Evolutionary conservation across 1,139 yeast genomes (phyloP).

Genomic region (Scheffersomyces quercinus): DNA sequence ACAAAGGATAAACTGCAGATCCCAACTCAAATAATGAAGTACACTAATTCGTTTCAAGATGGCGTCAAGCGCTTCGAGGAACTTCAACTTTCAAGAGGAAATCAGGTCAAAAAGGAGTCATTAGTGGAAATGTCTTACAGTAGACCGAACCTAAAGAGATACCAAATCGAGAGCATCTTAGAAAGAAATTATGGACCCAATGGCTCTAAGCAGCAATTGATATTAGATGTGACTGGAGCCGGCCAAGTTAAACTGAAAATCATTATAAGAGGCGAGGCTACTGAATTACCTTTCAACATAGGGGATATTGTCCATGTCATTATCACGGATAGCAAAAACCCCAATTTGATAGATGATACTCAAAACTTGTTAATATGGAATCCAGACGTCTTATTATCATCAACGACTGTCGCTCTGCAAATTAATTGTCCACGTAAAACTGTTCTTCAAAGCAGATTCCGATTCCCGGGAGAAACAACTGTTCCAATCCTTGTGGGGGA

Average conservation of each 20-base stretch:
- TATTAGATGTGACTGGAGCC: constrained; percentile 47
- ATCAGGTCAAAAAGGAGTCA: background rate
- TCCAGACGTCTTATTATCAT: constrained; percentile 81
- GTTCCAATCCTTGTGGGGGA: constrained; percentile 72
- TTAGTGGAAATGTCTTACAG: background rate
- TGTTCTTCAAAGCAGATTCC: constrained; percentile 56
- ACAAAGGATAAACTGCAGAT: background rate
- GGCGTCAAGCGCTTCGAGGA: constrained; percentile 27
- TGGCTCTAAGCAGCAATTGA: constrained; percentile 39
- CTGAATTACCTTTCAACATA: constrained; percentile 37
- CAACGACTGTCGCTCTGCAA: constrained; percentile 80
- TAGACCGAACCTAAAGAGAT: constrained; percentile 51
- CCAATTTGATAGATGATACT: constrained; percentile 53
- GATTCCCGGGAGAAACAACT: constrained; percentile 56
- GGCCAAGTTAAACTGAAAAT: constrained; percentile 36
- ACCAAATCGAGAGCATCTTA: constrained; percentile 42
- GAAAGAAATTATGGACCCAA: constrained; percentile 26
- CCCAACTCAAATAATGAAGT: constrained; percentile 14
- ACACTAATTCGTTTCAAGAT: constrained; percentile 27
- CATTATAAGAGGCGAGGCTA: constrained; percentile 51
- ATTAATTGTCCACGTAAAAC: constrained; percentile 72
- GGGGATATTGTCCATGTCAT: constrained; percentile 65
- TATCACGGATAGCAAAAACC: constrained; percentile 39
- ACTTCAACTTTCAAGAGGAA: constrained; percentile 7
- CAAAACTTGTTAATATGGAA: constrained; percentile 70